Conservation (phyloP, 164 flowering plant genomes). For the Buxus sempervirens region DNA sequence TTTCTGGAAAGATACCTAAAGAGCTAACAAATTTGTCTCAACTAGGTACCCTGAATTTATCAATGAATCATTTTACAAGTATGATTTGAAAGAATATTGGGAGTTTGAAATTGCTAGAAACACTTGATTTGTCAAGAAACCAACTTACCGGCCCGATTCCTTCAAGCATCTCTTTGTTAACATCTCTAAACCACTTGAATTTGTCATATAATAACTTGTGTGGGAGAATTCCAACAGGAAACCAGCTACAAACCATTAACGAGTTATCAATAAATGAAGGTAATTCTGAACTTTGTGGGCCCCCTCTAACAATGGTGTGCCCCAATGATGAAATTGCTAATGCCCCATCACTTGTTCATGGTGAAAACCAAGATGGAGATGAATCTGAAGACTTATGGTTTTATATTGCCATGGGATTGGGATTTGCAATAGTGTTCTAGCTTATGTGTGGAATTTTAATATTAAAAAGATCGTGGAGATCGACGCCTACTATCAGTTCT, state of each 20-base stretch:
- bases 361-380: not conserved
- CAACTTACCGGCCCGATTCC: not conserved
- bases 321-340: not conserved
- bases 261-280: not conserved
- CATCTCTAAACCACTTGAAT: not conserved
- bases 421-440: slow-evolving; percentile 5
- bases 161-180: not conserved
- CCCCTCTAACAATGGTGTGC: not conserved
- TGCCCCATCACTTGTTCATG: not conserved
- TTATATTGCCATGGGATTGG: not conserved
- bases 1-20: not conserved
- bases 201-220: not conserved
- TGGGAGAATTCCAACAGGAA: not conserved
- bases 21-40: not conserved
- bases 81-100: not conserved
- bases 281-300: slow-evolving; percentile 4
- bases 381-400: not conserved
- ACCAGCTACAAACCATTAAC: slow-evolving; percentile 2
- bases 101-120: not conserved
- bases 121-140: not conserved
- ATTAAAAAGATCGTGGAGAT: slow-evolving; percentile 1
- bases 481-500: too few species aligned
- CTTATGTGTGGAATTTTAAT: not conserved
- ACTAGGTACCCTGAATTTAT: not conserved
- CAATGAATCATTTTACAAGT: not conserved